phyloP scores from a whole-genome alignment of 2,329 filamentous ascomycete genomes.

The Botrytis fabae region DNA sequence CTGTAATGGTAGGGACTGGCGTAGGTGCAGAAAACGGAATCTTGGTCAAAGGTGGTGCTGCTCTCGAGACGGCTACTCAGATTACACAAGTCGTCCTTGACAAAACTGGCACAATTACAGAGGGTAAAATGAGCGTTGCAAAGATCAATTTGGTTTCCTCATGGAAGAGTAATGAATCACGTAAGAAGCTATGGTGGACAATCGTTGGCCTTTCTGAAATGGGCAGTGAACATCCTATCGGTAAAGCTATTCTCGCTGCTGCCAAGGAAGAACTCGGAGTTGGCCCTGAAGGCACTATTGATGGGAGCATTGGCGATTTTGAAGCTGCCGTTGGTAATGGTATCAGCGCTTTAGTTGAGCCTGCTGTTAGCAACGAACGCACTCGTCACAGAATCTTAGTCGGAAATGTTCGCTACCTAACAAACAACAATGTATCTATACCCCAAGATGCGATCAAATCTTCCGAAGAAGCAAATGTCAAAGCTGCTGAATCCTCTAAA shows the following conservation, averaged over 20 bases:
- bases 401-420: conserved; percentile 78
- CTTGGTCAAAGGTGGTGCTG: conserved; percentile 93
- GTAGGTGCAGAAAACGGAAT: conserved; percentile 95
- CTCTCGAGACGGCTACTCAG: conserved; percentile 86
- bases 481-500: conserved; percentile 43
- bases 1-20: conserved; percentile 98
- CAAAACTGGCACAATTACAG: conserved; percentile 93
- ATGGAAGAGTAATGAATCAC: conserved; percentile 70
- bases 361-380: conserved; percentile 65
- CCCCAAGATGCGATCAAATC: conserved; percentile 63
- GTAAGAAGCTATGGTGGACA: conserved; percentile 87
- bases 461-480: conserved; percentile 58
- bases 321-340: conserved; percentile 80
- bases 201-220: conserved; percentile 92
- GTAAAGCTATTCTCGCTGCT: conserved; percentile 76
- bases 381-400: conserved; percentile 76
- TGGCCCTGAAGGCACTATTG: conserved; percentile 69
- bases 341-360: conserved; percentile 79
- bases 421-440: conserved; percentile 66
- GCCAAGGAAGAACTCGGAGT: conserved; percentile 77
- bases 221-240: conserved; percentile 93
- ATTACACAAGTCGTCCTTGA: conserved; percentile 89
- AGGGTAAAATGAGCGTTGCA: conserved; percentile 93
- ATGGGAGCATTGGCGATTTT: conserved; percentile 85
- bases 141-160: conserved; percentile 62